phyloP scores from a whole-genome alignment of 805 yeast genomes.

The Cephaloascus fragrans region DNA sequence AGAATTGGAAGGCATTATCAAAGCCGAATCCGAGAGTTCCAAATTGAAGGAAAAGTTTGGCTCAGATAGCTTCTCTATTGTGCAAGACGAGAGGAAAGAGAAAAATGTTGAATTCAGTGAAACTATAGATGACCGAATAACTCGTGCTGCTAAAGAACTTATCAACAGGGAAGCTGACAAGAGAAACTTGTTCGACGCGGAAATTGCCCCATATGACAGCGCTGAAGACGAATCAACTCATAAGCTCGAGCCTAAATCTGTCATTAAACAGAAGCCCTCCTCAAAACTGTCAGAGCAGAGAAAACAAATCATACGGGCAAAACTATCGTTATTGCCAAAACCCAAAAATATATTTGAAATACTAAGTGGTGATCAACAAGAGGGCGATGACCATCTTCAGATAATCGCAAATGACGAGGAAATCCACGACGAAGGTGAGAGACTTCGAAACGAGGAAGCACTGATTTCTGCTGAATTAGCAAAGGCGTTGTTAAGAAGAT shows the following conservation, averaged over 20 bases:
- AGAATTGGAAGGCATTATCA: slow-evolving; percentile 17
- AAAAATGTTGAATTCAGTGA: not conserved
- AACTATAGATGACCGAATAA: not conserved
- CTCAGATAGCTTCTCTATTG: not conserved
- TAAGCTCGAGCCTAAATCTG: not conserved
- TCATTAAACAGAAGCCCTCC: too few species aligned
- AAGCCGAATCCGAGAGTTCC: slow-evolving; percentile 6
- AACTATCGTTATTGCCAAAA: slow-evolving; percentile 20
- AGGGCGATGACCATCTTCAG: slow-evolving; percentile 17
- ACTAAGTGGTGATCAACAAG: slow-evolving; percentile 20
- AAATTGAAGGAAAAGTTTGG: not conserved
- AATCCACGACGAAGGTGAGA: slow-evolving; percentile 11
- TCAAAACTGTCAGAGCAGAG: too few species aligned
- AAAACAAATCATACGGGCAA: slow-evolving; percentile 3
- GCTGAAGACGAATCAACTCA: slow-evolving; percentile 5
- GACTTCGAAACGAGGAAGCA: slow-evolving; percentile 5
- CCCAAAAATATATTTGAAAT: slow-evolving; percentile 26
- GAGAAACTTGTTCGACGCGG: not conserved
- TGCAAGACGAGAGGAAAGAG: not conserved
- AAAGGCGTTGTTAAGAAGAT: slow-evolving; percentile 20
- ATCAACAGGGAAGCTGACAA: not conserved
- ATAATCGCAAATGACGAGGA: not conserved
- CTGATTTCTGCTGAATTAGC: not conserved
- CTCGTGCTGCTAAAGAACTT: not conserved
- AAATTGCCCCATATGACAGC: not conserved